Evolutionary conservation across 192 early-diverging fungal species (phyloP), one percentile per base, ranked within the genome.

Genomic region (Coemansia aciculifera): DNA sequence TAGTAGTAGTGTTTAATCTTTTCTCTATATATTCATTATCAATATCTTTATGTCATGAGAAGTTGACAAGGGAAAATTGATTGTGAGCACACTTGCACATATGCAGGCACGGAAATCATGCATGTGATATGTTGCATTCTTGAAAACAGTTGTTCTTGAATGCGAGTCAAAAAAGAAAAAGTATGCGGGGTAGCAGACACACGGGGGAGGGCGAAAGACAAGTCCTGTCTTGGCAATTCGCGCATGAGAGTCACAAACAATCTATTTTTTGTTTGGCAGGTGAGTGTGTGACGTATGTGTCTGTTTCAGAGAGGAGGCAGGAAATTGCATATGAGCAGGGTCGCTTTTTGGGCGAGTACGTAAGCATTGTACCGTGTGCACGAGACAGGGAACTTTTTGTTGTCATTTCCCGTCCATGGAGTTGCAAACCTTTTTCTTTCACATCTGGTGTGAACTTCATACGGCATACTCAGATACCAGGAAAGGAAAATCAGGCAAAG

Each of bases 31-130:
- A 40, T 52, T 29, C 32, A 44, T 32, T 19, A 10, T 56, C 29
- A 23, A 56, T 34, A 34, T 34, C 34, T 5, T 44, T 19, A 19
- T 48, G 4, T 21, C n/a, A 2, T 21, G 7, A 6, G 7, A 34
- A 19, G 6, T 21, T 48, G 44, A 17, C n/a, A 46, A n/a, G 44
- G 44, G 19, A 19, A 21, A 46, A 21, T 21, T 5, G n/a, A 48
- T 48, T 48, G 44, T 48, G 44, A 2, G 29, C 13, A 1, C 19
- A 31, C 17, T 51, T 60, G 59, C 59, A 66, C 61, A 39, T 23
- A 36, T 62, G 60, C 38, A 62, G 38, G 61, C 61, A 62, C 27
- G 17, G 11, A 23, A 62, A 42, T 42, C 60, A 62, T 39, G 60
- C 13, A 62, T 27, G 43, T 44, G 44, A n/a, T n/a, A 48, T 48